These are phyloP conservation scores for Alloascoidea africana DNA, from an alignment of 805 yeast species.

Conservation along the genomic window DNA sequence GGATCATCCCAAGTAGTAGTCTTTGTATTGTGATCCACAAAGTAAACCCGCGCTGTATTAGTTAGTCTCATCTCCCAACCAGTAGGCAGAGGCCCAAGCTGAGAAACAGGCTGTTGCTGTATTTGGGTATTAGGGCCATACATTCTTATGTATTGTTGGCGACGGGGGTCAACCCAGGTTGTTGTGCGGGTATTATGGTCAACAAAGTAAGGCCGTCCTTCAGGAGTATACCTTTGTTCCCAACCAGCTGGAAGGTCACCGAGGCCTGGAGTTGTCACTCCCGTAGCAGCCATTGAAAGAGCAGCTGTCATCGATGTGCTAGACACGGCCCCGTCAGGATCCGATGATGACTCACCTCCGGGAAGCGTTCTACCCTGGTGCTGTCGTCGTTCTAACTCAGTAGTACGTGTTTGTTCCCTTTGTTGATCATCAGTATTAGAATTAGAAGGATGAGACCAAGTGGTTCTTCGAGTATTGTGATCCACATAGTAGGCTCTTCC, in stretches of 20 bases:
- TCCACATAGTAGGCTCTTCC: slow-evolving; percentile 98
- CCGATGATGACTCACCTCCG: slow-evolving; percentile 23
- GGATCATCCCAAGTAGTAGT: slow-evolving; percentile 99
- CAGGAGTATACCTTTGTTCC: slow-evolving; percentile 97
- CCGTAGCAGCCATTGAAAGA: slow-evolving; percentile 47
- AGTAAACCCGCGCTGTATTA: slow-evolving; percentile 94
- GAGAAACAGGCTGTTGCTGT: slow-evolving; percentile 96
- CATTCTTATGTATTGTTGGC: slow-evolving; percentile 95
- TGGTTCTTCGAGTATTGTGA: slow-evolving; percentile 93
- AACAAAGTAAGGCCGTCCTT: slow-evolving; percentile 95
- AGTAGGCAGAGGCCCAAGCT: slow-evolving; percentile 94
- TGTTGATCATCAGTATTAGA: slow-evolving; percentile 68
- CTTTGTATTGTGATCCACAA: slow-evolving; percentile 97
- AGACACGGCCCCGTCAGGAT: neutral
- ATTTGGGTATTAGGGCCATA: slow-evolving; percentile 76
- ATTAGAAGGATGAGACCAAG: slow-evolving; percentile 85
- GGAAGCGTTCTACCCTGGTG: slow-evolving; percentile 87
- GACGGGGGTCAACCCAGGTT: slow-evolving; percentile 99
- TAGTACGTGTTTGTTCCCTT: slow-evolving; percentile 26
- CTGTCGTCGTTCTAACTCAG: slow-evolving; percentile 82
- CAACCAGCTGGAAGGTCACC: slow-evolving; percentile 98
- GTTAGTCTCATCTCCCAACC: slow-evolving; percentile 99
- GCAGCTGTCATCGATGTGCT: slow-evolving; percentile 30
- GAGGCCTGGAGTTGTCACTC: slow-evolving; percentile 73
- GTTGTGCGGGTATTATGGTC: slow-evolving; percentile 98